Conservation (phyloP, 768 basidiomycete genomes). For the Clitopilus passeckerianus region DNA sequence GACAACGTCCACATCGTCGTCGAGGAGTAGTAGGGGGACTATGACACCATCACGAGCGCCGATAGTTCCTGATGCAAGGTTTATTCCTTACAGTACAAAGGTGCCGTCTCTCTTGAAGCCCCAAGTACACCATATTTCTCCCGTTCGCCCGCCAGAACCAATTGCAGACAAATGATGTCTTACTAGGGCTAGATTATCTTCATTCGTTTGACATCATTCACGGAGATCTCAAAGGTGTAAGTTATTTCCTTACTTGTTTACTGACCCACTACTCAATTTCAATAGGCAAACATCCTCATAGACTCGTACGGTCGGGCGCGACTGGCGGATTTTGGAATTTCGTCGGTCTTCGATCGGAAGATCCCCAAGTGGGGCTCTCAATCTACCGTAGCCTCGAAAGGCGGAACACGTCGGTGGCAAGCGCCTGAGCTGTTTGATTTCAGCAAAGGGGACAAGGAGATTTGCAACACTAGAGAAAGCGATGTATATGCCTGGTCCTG, state of each 20-base stretch:
- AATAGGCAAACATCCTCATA: conserved; percentile 16
- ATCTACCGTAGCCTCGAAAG: conserved; percentile 5
- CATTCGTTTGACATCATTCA: neutral
- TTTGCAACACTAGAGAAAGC: neutral
- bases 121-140: too few relatives aligned
- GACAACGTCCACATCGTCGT: too few relatives aligned
- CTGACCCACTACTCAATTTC: too few relatives aligned
- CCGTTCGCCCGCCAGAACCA: too few relatives aligned
- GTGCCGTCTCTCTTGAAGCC: too few relatives aligned
- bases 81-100: too few relatives aligned
- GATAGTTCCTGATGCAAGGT: too few relatives aligned
- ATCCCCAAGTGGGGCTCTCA: conserved; percentile 11
- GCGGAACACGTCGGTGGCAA: conserved; percentile 7
- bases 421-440: conserved; percentile 8
- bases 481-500: too few relatives aligned
- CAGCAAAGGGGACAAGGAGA: neutral
- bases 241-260: neutral
- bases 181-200: too few relatives aligned
- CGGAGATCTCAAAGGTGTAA: neutral
- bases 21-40: too few relatives aligned
- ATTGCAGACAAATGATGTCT: too few relatives aligned
- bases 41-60: too few relatives aligned
- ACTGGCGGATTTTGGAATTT: conserved; percentile 18
- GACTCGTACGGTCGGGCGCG: conserved; percentile 12
- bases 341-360: conserved; percentile 8